Base-by-base conservation (phyloP, 2,329 filamentous ascomycete species). In the Ophiostoma sp. region DNA sequence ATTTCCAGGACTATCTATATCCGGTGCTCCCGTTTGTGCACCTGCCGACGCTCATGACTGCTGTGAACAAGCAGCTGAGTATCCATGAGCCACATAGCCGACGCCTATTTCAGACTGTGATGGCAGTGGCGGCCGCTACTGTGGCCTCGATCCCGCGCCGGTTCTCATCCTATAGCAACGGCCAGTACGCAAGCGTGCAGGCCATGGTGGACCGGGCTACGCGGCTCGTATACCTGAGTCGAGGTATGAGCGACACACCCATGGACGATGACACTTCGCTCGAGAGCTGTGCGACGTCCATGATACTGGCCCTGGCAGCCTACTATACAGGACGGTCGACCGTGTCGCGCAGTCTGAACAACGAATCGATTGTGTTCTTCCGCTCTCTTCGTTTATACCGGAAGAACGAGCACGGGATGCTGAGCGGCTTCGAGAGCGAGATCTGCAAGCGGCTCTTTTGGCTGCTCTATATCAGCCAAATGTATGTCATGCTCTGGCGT, bases 1-100 rank as follows among this genome's bases (percentile, higher is more conserved):
- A 64, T 27, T 64, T 64, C 16, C 62, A 18, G 9, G 62, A 64
- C 41, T 64, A 45, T 11, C 7, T 64, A n/a, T 64, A 64, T 18
- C 62, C 62, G n/a, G 62, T 64, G 40, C 40, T 64, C 16, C 62
- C 62, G 40, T 64, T 64, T 64, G 62, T 64, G 16, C 62, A 45
- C 40, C 41, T 64, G 62, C 62, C 40, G 41, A 64, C 62, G 3
- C 40, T 64, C 14, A 64, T 64, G 62, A 11, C 36, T 44, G 41
- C 62, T 40, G 62, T 45, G 5, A 41, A 64, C 40, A 41, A 45
- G 40, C 40, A 41, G 36, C 40, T 64, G n/a, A 5, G 16, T 8
- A 64, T 44, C 42, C 16, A 64, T 16, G 41, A 64, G 41, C 62
- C 62, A 45, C n/a, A 8, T 27, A 55, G 27, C n/a, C 18, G 49